Base-by-base conservation (phyloP, 202 grass and related monocot genomes). In the Carex arenaria region DNA sequence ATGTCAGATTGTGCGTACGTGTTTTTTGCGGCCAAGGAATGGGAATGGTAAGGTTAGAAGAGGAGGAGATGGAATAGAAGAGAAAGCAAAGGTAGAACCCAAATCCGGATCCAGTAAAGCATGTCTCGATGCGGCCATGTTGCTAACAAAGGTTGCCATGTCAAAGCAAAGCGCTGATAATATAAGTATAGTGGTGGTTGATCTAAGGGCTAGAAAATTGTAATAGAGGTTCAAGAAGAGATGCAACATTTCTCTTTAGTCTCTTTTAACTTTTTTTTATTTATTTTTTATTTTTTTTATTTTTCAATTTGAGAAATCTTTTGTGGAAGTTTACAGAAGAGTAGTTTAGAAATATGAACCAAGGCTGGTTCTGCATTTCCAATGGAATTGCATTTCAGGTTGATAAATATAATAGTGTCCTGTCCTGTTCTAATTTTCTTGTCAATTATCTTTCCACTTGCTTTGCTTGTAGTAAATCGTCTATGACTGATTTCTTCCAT, bases 81-180 rank as follows among this genome's bases (percentile, higher is more conserved):
- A 59, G 51, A 89, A 76, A 77, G 76, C 72, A 0, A 69, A 49
- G 42, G 77, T 76, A 54, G 85, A 60, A 60, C 47, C 17, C 17
- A 67, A 61, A 31, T 85, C 67, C 3, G 73, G 66, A 31, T 85
- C 67, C 3, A 79, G 88, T 55, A 67, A 80, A 80, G 82, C 84
- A 30, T 97, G 86, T 66, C 82, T 80, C 7, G 83, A 95, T 85
- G 93, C 89, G 0, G 91, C 96, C 23, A 64, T 88, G 68, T 23
- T 95, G 72, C 89, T 99, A 40, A 85, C 91, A 12, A 99, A 99
- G 85, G 69, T 95, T 1, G 93, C 96, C 15, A 80, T 95, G 1
- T 85, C 90, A 0, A 69, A 70, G 74, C 85, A 84, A 32, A 99
- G 89, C 67, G n/a, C 86, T 0, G 91, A 95, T 76, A 95, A 99